A percentile compares a stretch with the other conserved stretches of the same genome.
phyloP scores from a whole-genome alignment of 257 asterid species.

The Solanum sitiens region DNA sequence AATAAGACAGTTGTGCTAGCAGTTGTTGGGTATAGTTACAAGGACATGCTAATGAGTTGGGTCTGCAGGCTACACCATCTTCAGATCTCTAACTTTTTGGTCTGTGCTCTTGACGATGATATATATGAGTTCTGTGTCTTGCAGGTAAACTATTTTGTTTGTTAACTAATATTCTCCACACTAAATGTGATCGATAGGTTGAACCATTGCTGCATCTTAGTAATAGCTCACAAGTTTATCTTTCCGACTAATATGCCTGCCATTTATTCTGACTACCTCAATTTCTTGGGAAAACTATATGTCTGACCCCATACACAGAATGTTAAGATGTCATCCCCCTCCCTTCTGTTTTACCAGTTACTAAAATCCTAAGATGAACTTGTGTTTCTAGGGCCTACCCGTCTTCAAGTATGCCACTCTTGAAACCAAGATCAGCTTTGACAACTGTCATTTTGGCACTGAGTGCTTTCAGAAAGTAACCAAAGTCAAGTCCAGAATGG shows the following conservation, averaged over 20 bases:
- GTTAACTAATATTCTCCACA: neutral
- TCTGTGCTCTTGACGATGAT: conserved; percentile 75
- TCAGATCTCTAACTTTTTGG: conserved; percentile 50
- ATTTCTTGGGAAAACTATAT: neutral
- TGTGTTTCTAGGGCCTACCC: conserved; percentile 67
- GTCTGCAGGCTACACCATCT: conserved; percentile 65
- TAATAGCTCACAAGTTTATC: neutral
- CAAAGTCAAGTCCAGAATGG: conserved; percentile 83
- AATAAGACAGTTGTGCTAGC: conserved; percentile 68
- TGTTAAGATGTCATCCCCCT: neutral
- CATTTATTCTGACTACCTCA: neutral
- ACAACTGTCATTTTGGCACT: conserved; percentile 87
- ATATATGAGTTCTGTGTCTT: conserved; percentile 56
- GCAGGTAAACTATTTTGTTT: conserved; percentile 48
- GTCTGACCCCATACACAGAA: neutral
- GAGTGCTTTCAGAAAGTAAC: conserved; percentile 90
- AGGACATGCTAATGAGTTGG: conserved; percentile 98
- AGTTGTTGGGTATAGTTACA: conserved; percentile 79
- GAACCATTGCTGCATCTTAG: neutral
- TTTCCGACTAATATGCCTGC: neutral
- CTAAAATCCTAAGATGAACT: neutral
- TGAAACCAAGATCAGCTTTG: conserved; percentile 74
- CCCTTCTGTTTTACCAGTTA: neutral
- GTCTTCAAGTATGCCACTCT: conserved; percentile 48
- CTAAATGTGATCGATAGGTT: neutral